phyloP scores from a whole-genome alignment of 1,284 basidiomycete species.

The Cystobasidium sp. region DNA sequence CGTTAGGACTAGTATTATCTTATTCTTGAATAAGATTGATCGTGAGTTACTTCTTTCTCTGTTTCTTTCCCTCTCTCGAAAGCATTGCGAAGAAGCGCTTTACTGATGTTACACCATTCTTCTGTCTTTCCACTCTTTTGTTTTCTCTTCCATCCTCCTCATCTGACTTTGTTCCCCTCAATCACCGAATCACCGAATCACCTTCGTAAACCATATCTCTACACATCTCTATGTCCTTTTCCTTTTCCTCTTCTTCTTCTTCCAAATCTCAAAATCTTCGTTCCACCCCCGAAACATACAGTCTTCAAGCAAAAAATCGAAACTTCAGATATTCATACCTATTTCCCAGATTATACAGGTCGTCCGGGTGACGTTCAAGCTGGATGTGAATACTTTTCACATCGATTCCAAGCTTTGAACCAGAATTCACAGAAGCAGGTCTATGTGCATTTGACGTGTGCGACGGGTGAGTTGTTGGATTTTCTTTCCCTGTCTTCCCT shows the following conservation, averaged over 20 bases:
- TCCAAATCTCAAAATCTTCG: slow-evolving; percentile 64
- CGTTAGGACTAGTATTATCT: slow-evolving; percentile 51
- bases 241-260: slow-evolving; percentile 48
- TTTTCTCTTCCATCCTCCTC: background rate
- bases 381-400: slow-evolving; percentile 54
- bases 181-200: slow-evolving; percentile 65
- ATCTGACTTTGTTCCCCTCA: background rate
- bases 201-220: too few species aligned
- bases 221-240: background rate
- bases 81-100: background rate
- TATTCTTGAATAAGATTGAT: slow-evolving; percentile 57
- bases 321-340: slow-evolving; percentile 79
- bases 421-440: slow-evolving; percentile 62
- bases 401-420: slow-evolving; percentile 53
- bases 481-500: too few species aligned
- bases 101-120: background rate
- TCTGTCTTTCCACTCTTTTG: background rate
- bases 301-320: slow-evolving; percentile 91
- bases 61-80: background rate
- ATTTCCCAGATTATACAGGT: slow-evolving; percentile 70
- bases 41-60: slow-evolving; percentile 16
- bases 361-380: slow-evolving; percentile 52
- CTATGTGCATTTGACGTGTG: slow-evolving; percentile 56
- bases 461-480: slow-evolving; percentile 51
- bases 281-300: background rate